phyloP scores from a whole-genome alignment of 2,329 filamentous ascomycete species.

The Colletotrichum costaricense region DNA sequence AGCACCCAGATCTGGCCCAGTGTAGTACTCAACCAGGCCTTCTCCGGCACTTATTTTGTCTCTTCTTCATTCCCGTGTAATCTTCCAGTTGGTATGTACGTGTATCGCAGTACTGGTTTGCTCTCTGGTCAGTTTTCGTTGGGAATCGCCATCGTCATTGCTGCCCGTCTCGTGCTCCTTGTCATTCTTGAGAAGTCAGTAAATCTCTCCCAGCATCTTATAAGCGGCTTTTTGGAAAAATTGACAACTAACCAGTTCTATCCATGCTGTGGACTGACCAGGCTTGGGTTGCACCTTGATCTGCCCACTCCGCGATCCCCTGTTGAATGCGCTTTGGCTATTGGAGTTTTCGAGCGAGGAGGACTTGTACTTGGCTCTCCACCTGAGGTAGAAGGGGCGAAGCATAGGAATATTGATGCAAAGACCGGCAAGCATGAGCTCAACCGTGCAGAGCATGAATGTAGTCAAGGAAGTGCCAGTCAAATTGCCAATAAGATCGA shows the following conservation, averaged over 20 bases:
- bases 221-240: background rate
- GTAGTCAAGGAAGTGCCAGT: constrained; percentile 54
- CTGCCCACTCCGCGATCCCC: constrained; percentile 16
- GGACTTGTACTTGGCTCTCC: constrained; percentile 45
- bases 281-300: constrained; percentile 22
- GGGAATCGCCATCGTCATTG: constrained; percentile 40
- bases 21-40: too few species aligned
- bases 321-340: constrained; percentile 25
- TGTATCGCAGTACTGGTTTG: constrained; percentile 30
- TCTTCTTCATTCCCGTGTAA: constrained; percentile 14
- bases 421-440: constrained; percentile 53
- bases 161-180: constrained; percentile 38
- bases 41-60: background rate
- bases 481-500: constrained; percentile 49
- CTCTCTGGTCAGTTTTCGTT: constrained; percentile 37
- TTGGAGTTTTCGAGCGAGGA: constrained; percentile 43
- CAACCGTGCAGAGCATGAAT: constrained; percentile 52
- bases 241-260: constrained; percentile 33
- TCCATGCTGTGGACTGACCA: constrained; percentile 25
- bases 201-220: background rate
- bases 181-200: constrained; percentile 25
- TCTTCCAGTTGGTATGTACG: constrained; percentile 37
- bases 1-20: too few species aligned
- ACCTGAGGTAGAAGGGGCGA: constrained; percentile 47
- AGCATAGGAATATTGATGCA: constrained; percentile 57